Base-by-base conservation (phyloP, 2,329 filamentous ascomycete genomes). In the Aureobasidium melanogenum region DNA sequence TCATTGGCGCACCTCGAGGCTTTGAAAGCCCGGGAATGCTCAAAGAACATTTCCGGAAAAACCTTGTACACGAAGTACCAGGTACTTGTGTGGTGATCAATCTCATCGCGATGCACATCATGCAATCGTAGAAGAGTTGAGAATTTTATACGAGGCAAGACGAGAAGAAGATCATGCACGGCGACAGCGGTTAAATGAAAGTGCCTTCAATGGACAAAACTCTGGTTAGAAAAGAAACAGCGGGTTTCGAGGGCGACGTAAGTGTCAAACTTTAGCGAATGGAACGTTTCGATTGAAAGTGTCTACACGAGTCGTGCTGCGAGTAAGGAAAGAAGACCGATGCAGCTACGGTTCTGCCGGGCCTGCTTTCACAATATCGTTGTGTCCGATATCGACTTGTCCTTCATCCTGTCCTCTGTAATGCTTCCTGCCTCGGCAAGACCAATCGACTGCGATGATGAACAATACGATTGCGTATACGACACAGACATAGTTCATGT, bases 391-490 rank as follows among this genome's bases (percentile, higher is more conserved):
- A 50, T 41, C 55, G 15, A 47, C 41, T 9, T 39, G 38, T 39
- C 22, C 50, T 6, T 59, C 44, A 15, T 48, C 55, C 41, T 61
- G 50, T 8, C 62, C 57, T n/a, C 43, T 50, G 48, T 61, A 76
- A 5, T 66, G 60, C 65, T 74, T 75, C 48, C 71, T 67, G 1
- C 74, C 74, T 3, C 71, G 60, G 2, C 74, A 65, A 46, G 75
- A 68, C 47, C 75, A 76, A 69, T 73, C 74, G 1, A 67, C 64
- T 0, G 73, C 60, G 61, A 70, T 72, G 24, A 76, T 74, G 3
- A 64, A 38, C 3, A 71, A 72, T 48, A 76, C 73, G 0, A 74
- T 73, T 15, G 72, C 74, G 64, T 75, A 76, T 0, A 76, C 74
- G 2, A 74, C 74, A 44, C 68, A 71, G 1, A 73, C 73, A 59